Base-by-base conservation (phyloP, 2,329 filamentous ascomycete species). In the Cryoendolithus antarcticus region DNA sequence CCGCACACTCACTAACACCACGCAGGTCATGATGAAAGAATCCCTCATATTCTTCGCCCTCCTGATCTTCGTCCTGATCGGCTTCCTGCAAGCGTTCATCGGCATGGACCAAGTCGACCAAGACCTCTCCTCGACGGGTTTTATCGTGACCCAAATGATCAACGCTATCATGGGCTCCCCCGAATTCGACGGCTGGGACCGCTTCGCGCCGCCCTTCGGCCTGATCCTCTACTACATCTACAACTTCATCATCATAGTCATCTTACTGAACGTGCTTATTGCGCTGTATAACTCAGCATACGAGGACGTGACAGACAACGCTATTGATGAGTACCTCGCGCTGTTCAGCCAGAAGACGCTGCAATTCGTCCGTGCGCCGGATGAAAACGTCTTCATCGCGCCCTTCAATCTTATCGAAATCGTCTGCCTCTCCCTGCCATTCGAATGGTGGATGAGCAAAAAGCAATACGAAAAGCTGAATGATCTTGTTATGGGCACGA, bases 311-410 rank as follows among this genome's bases (percentile, higher is more conserved):
- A 93, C 88, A 52, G 80, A 83, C 34, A 82, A 98, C 55, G 86
- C 91, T 4, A 82, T 86, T 48, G 91, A 98, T 60, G 91, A 98
- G 61, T 98, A 86, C 62, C 79, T 98, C 58, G 89, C 86, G 0
- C 74, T 96, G 3, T 95, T 94, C 62, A 74, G 85, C 0, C 83
- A 93, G 50, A 94, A 94, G 63, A 95, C 91, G 0, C 85, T 96
- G 73, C 86, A 93, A 54, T 98, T 95, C 54, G 85, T 96, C 11
- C 84, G 91, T 35, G 91, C 91, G 0, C 91, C 91, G 0, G 91
- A 98, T 52, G 91, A 98, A 61, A 98, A 98, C 51, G 91, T 98
- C 40, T 98, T 91, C 63, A 94, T 98, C 53, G 80, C 91, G 0
- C 91, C 91, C 0, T 83, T 98, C 62, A 98, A 98, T 58, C 71